Conservation (phyloP, 2,329 filamentous ascomycete species). For the Cyanodermella asteris region DNA sequence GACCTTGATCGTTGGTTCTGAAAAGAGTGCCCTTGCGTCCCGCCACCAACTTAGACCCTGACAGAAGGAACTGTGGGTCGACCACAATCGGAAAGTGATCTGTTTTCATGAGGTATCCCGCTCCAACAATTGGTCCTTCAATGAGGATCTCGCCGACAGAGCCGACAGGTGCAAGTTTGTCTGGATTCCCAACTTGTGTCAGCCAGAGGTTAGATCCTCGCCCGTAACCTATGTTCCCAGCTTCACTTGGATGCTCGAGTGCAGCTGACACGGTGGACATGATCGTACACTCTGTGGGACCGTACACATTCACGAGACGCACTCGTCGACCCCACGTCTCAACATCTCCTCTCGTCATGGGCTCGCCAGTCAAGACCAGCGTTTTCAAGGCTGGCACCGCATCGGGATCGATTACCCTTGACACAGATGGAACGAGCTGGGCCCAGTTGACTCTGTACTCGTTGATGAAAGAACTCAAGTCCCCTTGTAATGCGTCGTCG, state of each 20-base stretch:
- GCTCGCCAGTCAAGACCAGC: conserved; percentile 9
- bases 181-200: too few species aligned
- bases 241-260: too few species aligned
- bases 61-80: too few species aligned
- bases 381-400: conserved; percentile 6
- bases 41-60: too few species aligned
- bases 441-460: conserved; percentile 3
- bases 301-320: conserved; percentile 14
- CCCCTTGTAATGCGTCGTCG: conserved; percentile 1
- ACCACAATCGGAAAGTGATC: too few species aligned
- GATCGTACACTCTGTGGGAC: conserved; percentile 15
- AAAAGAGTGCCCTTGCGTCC: too few species aligned
- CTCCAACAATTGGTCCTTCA: conserved; percentile 15
- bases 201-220: too few species aligned
- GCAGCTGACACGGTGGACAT: conserved; percentile 1
- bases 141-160: conserved; percentile 16
- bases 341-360: conserved; percentile 7
- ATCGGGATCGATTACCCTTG: conserved; percentile 7
- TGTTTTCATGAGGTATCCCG: conserved; percentile 11
- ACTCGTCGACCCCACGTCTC: conserved; percentile 5
- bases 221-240: too few species aligned
- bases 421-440: conserved; percentile 6
- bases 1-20: conserved; percentile 14
- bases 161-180: conserved; percentile 11
- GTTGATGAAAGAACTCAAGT: conserved; percentile 3